Evolutionary conservation across 768 basidiomycete species (phyloP), one percentile per base, ranked within the genome.

Genomic region (Boletus subcaerulescens): DNA sequence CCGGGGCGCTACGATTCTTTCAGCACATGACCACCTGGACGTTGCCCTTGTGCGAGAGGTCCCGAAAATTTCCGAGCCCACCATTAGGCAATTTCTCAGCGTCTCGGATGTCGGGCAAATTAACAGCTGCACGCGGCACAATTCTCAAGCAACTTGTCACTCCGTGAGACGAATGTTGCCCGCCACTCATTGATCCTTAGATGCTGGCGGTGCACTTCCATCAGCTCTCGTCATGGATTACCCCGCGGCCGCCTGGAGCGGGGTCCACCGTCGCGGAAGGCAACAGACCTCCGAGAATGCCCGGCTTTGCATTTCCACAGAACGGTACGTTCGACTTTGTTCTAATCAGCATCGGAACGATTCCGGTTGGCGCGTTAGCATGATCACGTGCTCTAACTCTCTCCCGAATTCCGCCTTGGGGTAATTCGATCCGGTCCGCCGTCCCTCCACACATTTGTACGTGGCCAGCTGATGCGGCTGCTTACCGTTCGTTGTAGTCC

Each of bases 51-150:
- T 26, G 20, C 20, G 24, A 31, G 33, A 48, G 49, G 42, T 18
- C 24, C 60, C 57, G 63, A 56, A 41, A 35, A 5, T 24, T 29
- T 54, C 64, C 64, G 58, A 54, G 22, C 44, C 18, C 12, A 7
- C 22, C 12, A 7, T 42, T 35, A 24, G 32, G 33, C 13, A 32
- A 22, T 44, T 53, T 53, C 33, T 35, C 14, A 29, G 29, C 29
- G 5, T 35, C 33, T 35, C 14, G 14, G 33, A 39, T 39, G 15
- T 18, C 38, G 22, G n/a, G 9, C 18, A n/a, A n/a, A n/a, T n/a
- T n/a, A n/a, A n/a, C n/a, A 42, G 2, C 14, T 38, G 41, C 15
- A 13, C 22, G 24, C 20, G 40, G 40, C 26, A 35, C 45, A 38
- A 44, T 32, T 42, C 22, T 24, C 36, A 52, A 29, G 45, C 8